Base-by-base conservation (phyloP, 106 monocot genomes). In the Acorus gramineus region DNA sequence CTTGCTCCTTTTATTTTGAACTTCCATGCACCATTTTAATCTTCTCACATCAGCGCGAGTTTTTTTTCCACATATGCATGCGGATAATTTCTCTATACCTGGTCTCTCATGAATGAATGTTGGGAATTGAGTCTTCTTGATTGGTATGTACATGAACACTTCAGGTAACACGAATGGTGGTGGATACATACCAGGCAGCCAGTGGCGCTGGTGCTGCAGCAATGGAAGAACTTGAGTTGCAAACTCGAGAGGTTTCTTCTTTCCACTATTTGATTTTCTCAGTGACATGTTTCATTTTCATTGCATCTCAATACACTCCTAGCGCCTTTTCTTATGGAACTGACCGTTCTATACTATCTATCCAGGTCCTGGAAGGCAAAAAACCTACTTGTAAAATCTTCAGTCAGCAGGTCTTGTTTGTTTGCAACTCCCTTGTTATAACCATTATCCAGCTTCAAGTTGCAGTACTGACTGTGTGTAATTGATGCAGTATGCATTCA, bases 201-300 rank as follows among this genome's bases (percentile, higher is more conserved):
- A 98, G 98, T 81, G 98, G 98, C 49, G 98, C 98, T 47, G 98
- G 98, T 70, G 91, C 98, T 56, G 98, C 91, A 61, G 98, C 98
- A 69, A 98, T 98, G 98, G 88, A 92, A 76, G 98, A 98, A 74
- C 91, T 98, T 60, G 71, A 77, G 61, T 72, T 81, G n/a, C 98
- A 98, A 67, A 98, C 92, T 58, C 81, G 83, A 59, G 98, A 98
- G 87, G 98, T 98, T 62, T 45, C 7, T 52, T 54, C 55, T 46
- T 28, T 28, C 28, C 28, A 28, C 28, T 8, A 5, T 11, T 57
- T 14, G 4, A 12, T 52, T 50, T 8, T 11, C 8, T 64, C 44
- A 7, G 44, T 28, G 54, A 3, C 2, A 60, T 69, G 28, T 28
- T 28, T 28, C 28, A 28, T 28, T 28, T 28, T 28, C 28, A 28